These are phyloP conservation scores for Aspergillus pseudoglaucus DNA, from an alignment of 2,329 filamentous ascomycete genomes.

Conservation along the genomic window DNA sequence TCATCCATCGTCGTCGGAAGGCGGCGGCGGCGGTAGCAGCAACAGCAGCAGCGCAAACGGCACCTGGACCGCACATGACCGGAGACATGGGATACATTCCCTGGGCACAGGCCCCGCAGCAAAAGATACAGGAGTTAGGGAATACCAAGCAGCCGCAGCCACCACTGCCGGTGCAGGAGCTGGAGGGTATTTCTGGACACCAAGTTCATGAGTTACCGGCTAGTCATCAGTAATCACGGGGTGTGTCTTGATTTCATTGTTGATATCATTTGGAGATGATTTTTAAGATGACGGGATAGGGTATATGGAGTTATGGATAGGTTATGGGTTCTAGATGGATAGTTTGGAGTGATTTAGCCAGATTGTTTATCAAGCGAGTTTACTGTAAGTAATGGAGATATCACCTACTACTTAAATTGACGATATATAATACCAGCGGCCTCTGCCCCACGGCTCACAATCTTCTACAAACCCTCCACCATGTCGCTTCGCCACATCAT, in stretches of 20 bases:
- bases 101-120: not conserved
- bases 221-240: not conserved
- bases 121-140: not conserved
- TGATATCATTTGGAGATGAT: not conserved
- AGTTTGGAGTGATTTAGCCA: not conserved
- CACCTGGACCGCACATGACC: too few relatives aligned
- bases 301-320: too few relatives aligned
- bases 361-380: not conserved
- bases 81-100: not conserved
- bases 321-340: too few relatives aligned
- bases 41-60: not conserved
- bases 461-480: too few relatives aligned
- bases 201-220: not conserved
- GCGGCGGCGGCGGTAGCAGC: not conserved
- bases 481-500: not conserved
- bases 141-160: not conserved
- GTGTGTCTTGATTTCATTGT: not conserved
- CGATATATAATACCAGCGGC: not conserved
- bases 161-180: not conserved
- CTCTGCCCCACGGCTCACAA: too few relatives aligned
- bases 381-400: too few relatives aligned
- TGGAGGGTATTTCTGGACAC: not conserved
- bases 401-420: not conserved
- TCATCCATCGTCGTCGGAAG: not conserved
- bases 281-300: not conserved